phyloP scores from a whole-genome alignment of 169 alveolate genomes.

The Plasmodium sp. region DNA sequence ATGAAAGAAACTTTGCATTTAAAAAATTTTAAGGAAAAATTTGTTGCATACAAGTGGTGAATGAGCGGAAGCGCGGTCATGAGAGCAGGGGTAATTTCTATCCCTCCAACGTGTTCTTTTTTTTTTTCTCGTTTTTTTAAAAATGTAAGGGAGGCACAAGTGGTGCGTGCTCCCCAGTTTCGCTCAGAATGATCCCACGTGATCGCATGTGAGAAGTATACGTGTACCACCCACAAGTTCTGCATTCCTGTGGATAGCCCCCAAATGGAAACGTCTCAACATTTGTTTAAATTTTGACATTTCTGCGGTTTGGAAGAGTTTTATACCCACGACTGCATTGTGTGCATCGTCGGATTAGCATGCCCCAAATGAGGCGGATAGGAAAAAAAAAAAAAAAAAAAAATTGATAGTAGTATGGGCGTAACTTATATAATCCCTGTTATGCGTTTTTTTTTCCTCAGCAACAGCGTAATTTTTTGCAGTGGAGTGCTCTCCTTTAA shows the following conservation, averaged over 20 bases:
- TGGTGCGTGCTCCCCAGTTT: neutral
- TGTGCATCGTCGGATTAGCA: neutral
- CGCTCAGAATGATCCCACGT: neutral
- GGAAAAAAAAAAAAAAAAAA: neutral
- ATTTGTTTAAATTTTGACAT: neutral
- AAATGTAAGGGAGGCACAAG: neutral
- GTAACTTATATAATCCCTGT: neutral
- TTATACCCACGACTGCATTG: neutral
- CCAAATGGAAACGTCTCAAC: neutral
- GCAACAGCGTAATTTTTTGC: neutral
- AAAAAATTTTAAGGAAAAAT: conserved; percentile 72
- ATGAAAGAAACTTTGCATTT: conserved; percentile 70
- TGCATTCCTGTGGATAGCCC: neutral
- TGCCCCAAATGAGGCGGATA: neutral
- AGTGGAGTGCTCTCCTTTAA: neutral
- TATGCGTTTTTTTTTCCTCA: neutral
- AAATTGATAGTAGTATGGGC: neutral
- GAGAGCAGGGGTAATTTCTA: neutral
- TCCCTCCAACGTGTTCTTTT: neutral
- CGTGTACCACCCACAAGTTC: neutral
- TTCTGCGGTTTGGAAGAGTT: neutral
- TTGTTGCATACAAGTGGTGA: conserved; percentile 74
- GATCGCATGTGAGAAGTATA: neutral
- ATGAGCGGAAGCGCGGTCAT: neutral
- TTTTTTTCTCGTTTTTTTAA: neutral